phyloP scores from a whole-genome alignment of 352 stramenopile species.

The Pythium aquatile region DNA sequence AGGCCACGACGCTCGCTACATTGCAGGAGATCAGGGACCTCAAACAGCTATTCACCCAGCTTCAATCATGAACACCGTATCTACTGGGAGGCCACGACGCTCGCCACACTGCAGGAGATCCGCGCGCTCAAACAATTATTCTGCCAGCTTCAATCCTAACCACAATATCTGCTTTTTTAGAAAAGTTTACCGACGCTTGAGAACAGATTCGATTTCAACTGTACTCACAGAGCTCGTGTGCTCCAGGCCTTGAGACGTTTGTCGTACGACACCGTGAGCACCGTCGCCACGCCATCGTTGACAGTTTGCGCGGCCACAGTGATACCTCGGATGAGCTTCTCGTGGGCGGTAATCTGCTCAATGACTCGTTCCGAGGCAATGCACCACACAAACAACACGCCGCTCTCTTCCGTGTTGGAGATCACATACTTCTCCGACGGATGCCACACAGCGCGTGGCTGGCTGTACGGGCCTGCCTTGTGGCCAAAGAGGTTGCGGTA shows the following conservation, averaged over 20 bases:
- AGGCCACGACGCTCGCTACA: conserved; percentile 57
- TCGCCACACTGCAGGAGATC: no score
- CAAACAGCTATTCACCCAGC: conserved; percentile 57
- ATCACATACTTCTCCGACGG: conserved; percentile 82
- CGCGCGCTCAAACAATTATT: no score
- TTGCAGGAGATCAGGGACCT: conserved; percentile 74
- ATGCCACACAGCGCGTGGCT: conserved; percentile 71
- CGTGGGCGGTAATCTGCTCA: conserved; percentile 64
- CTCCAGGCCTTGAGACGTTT: conserved; percentile 71
- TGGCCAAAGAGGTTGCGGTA: conserved; percentile 82
- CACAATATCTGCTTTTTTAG: no score
- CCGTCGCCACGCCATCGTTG: background rate
- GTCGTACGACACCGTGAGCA: conserved; percentile 82
- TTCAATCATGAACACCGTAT: conserved; percentile 19
- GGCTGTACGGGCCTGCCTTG: conserved; percentile 80
- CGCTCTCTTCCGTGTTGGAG: conserved; percentile 77
- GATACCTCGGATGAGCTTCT: conserved; percentile 63
- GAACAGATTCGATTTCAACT: no score
- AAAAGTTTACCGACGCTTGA: no score
- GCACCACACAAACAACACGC: conserved; percentile 65
- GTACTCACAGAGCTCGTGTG: conserved; percentile 2
- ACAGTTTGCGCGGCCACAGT: conserved; percentile 1
- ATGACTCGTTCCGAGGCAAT: conserved; percentile 76
- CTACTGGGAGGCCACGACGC: no score
- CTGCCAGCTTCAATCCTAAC: no score